A percentile compares a stretch with the other conserved stretches of the same genome.
phyloP scores from a whole-genome alignment of 106 monocot species.

The Dendrobium chrysotoxum region DNA sequence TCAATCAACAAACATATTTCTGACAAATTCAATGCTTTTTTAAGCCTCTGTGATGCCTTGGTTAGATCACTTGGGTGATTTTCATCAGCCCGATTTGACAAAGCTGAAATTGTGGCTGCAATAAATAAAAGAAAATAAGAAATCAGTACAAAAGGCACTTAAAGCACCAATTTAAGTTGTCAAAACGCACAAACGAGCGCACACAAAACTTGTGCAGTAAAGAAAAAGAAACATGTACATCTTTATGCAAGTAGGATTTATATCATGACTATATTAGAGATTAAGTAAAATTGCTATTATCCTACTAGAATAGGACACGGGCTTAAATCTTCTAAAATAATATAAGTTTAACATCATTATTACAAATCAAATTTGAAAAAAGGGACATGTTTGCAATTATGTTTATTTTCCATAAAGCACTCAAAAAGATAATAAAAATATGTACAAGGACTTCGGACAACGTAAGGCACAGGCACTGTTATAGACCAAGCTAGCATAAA shows the following conservation, averaged over 20 bases:
- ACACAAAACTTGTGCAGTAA: not conserved
- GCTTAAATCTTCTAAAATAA: not conserved
- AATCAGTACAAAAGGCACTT: not conserved
- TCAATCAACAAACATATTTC: constrained; percentile 56
- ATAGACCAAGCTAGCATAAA: not conserved
- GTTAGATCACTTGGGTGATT: constrained; percentile 23
- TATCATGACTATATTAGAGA: not conserved
- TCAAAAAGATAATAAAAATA: not conserved
- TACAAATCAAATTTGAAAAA: not conserved
- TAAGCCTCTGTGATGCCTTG: constrained; percentile 53
- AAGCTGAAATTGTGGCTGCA: constrained; percentile 40
- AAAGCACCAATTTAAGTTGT: not conserved
- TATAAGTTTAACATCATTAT: not conserved
- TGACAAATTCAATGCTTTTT: constrained; percentile 29
- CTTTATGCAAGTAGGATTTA: not conserved
- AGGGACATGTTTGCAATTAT: not conserved
- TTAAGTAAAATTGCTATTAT: not conserved
- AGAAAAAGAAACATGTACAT: constrained; percentile 1
- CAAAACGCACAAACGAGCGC: not conserved
- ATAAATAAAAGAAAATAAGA: not conserved
- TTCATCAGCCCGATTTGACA: constrained; percentile 25
- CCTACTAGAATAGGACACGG: not conserved
- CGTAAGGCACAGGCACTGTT: not conserved
- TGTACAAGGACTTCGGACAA: no score
- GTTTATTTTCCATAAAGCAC: not conserved